Evolutionary conservation across 257 asterid species (phyloP), one percentile per base, ranked within the genome.

Genomic region (Fraxinus excelsior): DNA sequence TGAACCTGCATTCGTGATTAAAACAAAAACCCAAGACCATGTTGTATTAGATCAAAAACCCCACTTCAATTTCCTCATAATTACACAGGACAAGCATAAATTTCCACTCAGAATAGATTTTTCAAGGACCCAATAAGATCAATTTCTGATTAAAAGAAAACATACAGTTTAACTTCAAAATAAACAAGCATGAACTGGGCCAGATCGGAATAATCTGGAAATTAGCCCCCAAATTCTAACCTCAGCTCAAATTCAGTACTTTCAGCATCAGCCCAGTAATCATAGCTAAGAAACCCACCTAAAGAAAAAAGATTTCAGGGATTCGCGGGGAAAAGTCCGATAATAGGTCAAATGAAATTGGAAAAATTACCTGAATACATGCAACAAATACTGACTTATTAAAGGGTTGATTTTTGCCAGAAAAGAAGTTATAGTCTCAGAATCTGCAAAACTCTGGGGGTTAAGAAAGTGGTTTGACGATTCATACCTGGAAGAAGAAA

Each of bases 201-300:
- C 68, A 79, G 85, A 84, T 87, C 85, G 67, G 23, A 51, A 76
- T 46, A 68, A 82, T 73, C 79, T 71, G 32, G 32, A 78, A 79
- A 81, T 58, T 76, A 69, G 74, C 21, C 40, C 70, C 66, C 72
- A 58, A 81, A 51, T 49, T 74, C 75, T 68, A 53, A 85, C 89
- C 88, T 77, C 76, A 78, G 82, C 76, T 75, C 76, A 77, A 35
- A 58, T 25, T 32, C 79, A 79, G 76, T 82, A 74, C 32, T 31
- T 32, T 56, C 49, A 53, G 82, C 84, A 77, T 76, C 76, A 51
- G 60, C 14, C 67, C 76, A 62, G 68, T 25, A 25, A 62, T 62
- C 68, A 62, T 23, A 62, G 32, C 32, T 35, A 62, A 23, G 3
- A 62, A 72, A 80, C 64, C 70, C 82, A 74, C 82, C 76, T 74